phyloP scores from a whole-genome alignment of 2,329 filamentous ascomycete species.

The Cladosporium velox region DNA sequence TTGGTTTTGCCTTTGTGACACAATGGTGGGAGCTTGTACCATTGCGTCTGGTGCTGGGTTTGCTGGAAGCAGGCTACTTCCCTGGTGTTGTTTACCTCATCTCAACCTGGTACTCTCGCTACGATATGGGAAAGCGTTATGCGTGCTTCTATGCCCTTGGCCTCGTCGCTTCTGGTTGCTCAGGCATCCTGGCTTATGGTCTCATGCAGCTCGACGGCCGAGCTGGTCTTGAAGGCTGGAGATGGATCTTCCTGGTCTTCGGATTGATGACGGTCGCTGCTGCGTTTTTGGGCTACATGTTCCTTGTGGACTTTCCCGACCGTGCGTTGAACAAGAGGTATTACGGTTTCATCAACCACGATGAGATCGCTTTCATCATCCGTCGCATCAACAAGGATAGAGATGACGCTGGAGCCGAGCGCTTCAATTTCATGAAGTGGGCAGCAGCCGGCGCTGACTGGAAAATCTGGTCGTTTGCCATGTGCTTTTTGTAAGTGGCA shows the following conservation, averaged over 20 bases:
- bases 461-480: slow-evolving; percentile 57
- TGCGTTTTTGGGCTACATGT: slow-evolving; percentile 8
- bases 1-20: slow-evolving; percentile 60
- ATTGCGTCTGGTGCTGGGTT: slow-evolving; percentile 60
- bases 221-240: slow-evolving; percentile 38
- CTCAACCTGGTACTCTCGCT: slow-evolving; percentile 54
- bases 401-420: slow-evolving; percentile 16
- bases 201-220: slow-evolving; percentile 37
- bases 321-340: slow-evolving; percentile 33
- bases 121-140: slow-evolving; percentile 16
- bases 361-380: slow-evolving; percentile 22
- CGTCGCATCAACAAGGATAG: slow-evolving; percentile 21
- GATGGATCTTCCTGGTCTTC: slow-evolving; percentile 51
- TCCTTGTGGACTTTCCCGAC: slow-evolving; percentile 24
- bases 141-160: slow-evolving; percentile 54
- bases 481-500: slow-evolving; percentile 44
- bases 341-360: slow-evolving; percentile 41
- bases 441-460: slow-evolving; percentile 49
- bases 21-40: slow-evolving; percentile 56
- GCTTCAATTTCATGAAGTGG: slow-evolving; percentile 44
- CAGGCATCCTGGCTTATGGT: slow-evolving; percentile 46
- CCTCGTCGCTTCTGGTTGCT: slow-evolving; percentile 50
- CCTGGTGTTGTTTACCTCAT: slow-evolving; percentile 64
- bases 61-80: slow-evolving; percentile 62
- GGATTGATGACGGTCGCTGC: slow-evolving; percentile 22